Conservation (phyloP, 371 early-diverging fungal species). For the Mucor sp. region DNA sequence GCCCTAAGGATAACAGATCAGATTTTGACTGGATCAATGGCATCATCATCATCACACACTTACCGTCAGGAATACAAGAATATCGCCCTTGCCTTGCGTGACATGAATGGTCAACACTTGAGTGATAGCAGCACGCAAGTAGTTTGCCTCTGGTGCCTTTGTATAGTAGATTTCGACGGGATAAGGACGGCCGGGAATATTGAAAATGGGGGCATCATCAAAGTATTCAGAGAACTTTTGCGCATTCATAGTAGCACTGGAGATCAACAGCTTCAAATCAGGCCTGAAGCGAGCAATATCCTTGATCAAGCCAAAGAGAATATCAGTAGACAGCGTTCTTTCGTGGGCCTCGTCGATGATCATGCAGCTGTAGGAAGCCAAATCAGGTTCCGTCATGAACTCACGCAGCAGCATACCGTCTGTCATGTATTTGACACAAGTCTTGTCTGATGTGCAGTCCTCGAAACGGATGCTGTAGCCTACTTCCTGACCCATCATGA, state of each 20-base stretch:
- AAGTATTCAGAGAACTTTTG: slow-evolving; percentile 95
- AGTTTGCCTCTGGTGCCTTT: slow-evolving; percentile 96
- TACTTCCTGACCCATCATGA: slow-evolving; percentile 91
- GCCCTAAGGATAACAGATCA: slow-evolving; percentile 53
- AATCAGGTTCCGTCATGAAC: slow-evolving; percentile 96
- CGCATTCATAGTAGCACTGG: slow-evolving; percentile 99
- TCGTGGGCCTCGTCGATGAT: slow-evolving; percentile 99
- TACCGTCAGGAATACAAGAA: slow-evolving; percentile 96
- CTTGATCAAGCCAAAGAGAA: slow-evolving; percentile 97
- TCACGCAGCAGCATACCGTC: slow-evolving; percentile 99
- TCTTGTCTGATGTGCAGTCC: slow-evolving; percentile 95
- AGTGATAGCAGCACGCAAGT: slow-evolving; percentile 92
- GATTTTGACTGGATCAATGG: neutral
- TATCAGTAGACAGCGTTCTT: slow-evolving; percentile 97
- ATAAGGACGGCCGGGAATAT: slow-evolving; percentile 91
- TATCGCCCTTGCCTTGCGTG: slow-evolving; percentile 90
- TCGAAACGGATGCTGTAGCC: slow-evolving; percentile 99
- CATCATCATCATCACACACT: slow-evolving; percentile 5
- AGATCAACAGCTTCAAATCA: slow-evolving; percentile 94
- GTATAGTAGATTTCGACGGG: slow-evolving; percentile 97
- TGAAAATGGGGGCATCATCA: slow-evolving; percentile 95
- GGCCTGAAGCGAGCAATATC: slow-evolving; percentile 94
- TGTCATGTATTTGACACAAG: slow-evolving; percentile 97
- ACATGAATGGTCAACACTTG: slow-evolving; percentile 97
- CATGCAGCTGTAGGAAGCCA: slow-evolving; percentile 87